Evolutionary conservation across 202 grass and related monocot genomes (phyloP).

Genomic region (Brachypodium distachyon): DNA sequence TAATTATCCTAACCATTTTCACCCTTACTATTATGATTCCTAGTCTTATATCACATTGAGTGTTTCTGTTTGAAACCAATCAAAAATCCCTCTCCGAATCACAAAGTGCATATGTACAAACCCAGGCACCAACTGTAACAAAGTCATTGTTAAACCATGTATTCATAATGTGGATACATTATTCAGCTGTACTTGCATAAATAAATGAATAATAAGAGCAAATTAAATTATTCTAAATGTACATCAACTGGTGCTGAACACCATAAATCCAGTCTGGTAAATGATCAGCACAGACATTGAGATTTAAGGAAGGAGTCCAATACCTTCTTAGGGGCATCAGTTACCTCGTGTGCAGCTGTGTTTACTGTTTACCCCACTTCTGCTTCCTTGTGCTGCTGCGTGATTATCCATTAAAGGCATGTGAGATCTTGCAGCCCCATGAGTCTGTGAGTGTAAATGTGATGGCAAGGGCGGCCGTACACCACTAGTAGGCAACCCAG

Average conservation of each 20-base stretch:
- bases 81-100: too few species aligned
- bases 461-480: conserved; percentile 59
- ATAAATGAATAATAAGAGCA: not conserved
- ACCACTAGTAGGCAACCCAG: conserved; percentile 37
- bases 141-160: too few species aligned
- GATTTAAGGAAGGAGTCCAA: not conserved
- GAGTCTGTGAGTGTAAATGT: conserved; percentile 55
- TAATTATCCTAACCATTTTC: too few species aligned
- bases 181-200: not conserved
- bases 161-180: too few species aligned
- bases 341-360: conserved; percentile 32
- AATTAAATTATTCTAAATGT: not conserved
- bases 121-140: too few species aligned
- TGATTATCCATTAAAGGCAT: conserved; percentile 62
- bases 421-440: conserved; percentile 29
- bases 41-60: too few species aligned
- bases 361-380: conserved; percentile 32
- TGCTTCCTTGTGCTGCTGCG: conserved; percentile 25
- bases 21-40: too few species aligned
- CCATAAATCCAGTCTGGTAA: not conserved
- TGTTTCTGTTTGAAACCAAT: too few species aligned
- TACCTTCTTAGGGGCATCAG: conserved; percentile 64
- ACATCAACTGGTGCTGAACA: not conserved
- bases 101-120: too few species aligned
- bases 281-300: not conserved